A percentile compares a stretch with the other conserved stretches of the same genome.
phyloP scores from a whole-genome alignment of 768 basidiomycete species.

The Auriscalpium orientale region DNA sequence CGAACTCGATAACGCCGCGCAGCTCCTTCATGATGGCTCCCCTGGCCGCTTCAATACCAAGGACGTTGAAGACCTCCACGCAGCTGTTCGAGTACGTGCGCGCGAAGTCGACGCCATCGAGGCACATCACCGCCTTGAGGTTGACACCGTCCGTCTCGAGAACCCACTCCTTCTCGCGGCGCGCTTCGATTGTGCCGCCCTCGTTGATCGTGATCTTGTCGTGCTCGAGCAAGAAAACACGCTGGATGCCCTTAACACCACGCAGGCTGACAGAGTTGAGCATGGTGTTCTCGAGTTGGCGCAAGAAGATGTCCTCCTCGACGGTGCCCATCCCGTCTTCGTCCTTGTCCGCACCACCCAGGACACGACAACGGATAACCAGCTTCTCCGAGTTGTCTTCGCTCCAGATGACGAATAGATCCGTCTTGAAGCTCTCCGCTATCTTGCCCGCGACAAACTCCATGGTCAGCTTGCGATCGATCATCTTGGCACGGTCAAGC shows the following conservation, averaged over 20 bases:
- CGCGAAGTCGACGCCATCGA: conserved; percentile 89
- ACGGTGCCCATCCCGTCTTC: conserved; percentile 67
- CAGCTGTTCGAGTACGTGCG: conserved; percentile 97
- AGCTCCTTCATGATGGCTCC: conserved; percentile 92
- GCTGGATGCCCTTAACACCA: conserved; percentile 83
- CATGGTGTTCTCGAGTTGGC: conserved; percentile 95
- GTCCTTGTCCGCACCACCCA: conserved; percentile 78
- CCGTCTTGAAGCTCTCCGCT: conserved; percentile 89
- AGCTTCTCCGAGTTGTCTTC: conserved; percentile 98
- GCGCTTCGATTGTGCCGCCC: conserved; percentile 58
- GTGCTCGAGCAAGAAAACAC: conserved; percentile 90
- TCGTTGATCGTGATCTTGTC: conserved; percentile 61
- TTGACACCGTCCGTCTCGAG: conserved; percentile 97
- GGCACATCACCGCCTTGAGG: conserved; percentile 88
- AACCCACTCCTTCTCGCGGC: conserved; percentile 81
- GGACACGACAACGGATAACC: conserved; percentile 91
- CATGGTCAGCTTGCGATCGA: conserved; percentile 95
- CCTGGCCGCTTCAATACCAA: conserved; percentile 96
- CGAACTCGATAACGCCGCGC: conserved; percentile 95
- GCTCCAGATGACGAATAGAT: conserved; percentile 96
- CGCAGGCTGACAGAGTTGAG: conserved; percentile 91
- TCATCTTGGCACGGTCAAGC: conserved; percentile 95
- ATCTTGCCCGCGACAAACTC: conserved; percentile 90
- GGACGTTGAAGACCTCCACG: conserved; percentile 86
- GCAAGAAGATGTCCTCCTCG: conserved; percentile 94